Evolutionary conservation across 768 basidiomycete species (phyloP).

Genomic region (Boletus reticulatus): DNA sequence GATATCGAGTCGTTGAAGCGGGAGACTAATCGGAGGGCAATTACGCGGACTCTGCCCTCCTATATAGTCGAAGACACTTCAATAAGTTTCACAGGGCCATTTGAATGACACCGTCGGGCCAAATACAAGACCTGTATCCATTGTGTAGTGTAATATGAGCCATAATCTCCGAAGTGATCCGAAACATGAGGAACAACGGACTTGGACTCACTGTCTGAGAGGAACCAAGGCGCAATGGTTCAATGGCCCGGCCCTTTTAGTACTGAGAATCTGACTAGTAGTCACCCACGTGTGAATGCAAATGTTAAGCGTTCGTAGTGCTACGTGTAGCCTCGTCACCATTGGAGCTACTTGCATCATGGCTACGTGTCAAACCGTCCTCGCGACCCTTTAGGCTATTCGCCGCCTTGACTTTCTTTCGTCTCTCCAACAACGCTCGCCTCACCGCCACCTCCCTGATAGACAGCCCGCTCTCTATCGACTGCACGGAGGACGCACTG

Average conservation of each 20-base stretch:
- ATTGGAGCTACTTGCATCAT: not conserved
- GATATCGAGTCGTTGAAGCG: not conserved
- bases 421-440: constrained; percentile 27
- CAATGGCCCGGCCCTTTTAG: too few relatives aligned
- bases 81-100: not conserved
- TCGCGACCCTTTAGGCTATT: not conserved
- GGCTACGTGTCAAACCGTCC: not conserved
- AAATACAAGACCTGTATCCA: too few relatives aligned
- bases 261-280: too few relatives aligned
- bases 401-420: constrained; percentile 19
- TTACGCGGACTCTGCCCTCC: not conserved
- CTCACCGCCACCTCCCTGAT: constrained; percentile 20
- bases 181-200: too few relatives aligned
- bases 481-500: constrained; percentile 26
- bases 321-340: not conserved
- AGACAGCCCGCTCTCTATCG: constrained; percentile 22
- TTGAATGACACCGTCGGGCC: too few relatives aligned
- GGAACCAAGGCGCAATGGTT: too few relatives aligned
- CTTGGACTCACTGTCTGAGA: too few relatives aligned
- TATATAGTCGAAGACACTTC: not conserved
- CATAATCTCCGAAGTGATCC: too few relatives aligned
- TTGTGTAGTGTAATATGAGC: too few relatives aligned
- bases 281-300: too few relatives aligned
- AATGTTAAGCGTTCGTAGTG: not conserved
- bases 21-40: not conserved